phyloP scores from a whole-genome alignment of 305 asterid species.

The Plantago lanceolata region DNA sequence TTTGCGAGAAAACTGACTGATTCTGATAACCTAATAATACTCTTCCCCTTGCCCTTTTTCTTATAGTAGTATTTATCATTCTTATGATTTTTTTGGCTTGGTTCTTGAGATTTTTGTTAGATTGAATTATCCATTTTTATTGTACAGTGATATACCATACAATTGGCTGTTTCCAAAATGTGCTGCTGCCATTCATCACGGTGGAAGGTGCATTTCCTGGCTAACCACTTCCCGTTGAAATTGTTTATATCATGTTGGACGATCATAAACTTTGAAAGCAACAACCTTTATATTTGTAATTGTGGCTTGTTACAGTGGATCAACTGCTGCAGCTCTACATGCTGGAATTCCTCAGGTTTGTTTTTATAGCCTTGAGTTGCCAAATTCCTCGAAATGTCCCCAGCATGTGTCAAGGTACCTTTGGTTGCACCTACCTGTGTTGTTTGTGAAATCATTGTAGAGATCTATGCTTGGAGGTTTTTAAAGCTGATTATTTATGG shows the following conservation, averaged over 20 bases:
- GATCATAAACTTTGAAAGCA: constrained; percentile 11
- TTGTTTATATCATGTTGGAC: constrained; percentile 9
- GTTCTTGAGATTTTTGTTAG: constrained; percentile 6
- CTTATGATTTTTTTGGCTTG: not conserved
- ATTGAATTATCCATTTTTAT: constrained; percentile 23
- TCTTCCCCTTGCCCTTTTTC: not conserved
- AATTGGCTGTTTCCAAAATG: constrained; percentile 84
- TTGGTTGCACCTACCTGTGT: not conserved
- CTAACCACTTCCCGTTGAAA: constrained; percentile 10
- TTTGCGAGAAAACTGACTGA: not conserved
- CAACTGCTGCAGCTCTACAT: constrained; percentile 81
- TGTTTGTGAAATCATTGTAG: constrained; percentile 12
- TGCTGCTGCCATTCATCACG: constrained; percentile 86
- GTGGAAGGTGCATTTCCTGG: constrained; percentile 68
- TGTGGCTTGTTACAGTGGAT: constrained; percentile 50
- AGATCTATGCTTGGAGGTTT: constrained; percentile 6
- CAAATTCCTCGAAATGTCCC: not conserved
- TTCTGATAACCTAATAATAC: not conserved
- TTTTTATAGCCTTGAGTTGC: constrained; percentile 13
- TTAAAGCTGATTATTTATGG: constrained; percentile 5
- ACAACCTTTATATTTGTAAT: constrained; percentile 14
- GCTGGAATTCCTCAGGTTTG: constrained; percentile 96
- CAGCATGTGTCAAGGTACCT: not conserved
- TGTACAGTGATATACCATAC: constrained; percentile 63
- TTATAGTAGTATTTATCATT: too few relatives aligned